phyloP scores from a whole-genome alignment of 805 yeast genomes.

The Myxozyma lipomycoides region DNA sequence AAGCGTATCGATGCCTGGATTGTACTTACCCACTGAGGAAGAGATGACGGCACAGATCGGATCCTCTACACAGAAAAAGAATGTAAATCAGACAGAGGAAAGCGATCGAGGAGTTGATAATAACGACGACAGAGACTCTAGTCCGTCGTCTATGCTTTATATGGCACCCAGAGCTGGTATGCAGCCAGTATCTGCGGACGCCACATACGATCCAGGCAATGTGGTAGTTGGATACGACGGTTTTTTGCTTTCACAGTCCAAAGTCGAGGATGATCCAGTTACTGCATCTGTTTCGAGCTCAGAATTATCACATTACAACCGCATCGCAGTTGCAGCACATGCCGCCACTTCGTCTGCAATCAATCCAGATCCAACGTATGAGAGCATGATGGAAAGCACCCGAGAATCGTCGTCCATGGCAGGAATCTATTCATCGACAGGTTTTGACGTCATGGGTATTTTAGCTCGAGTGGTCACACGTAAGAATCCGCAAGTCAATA shows the following conservation, averaged over 20 bases:
- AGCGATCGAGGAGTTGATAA: too few relatives aligned
- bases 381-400: background rate
- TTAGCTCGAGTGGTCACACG: conserved; percentile 10
- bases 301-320: conserved; percentile 4
- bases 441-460: conserved; percentile 13
- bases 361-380: background rate
- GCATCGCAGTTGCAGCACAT: background rate
- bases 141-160: too few relatives aligned
- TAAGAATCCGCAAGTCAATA: conserved; percentile 10
- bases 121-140: too few relatives aligned
- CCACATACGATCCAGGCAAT: background rate
- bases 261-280: background rate
- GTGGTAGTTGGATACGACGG: conserved; percentile 3
- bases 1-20: background rate
- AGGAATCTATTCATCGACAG: conserved; percentile 17
- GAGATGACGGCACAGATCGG: too few relatives aligned
- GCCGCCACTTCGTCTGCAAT: conserved; percentile 5
- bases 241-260: conserved; percentile 1
- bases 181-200: background rate
- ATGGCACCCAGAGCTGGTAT: too few relatives aligned
- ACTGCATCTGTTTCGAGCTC: background rate
- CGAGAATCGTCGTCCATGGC: background rate
- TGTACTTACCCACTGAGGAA: background rate
- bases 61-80: too few relatives aligned
- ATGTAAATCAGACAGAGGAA: too few relatives aligned